Evolutionary conservation across 805 yeast genomes (phyloP).

Genomic region (Candida pini): DNA sequence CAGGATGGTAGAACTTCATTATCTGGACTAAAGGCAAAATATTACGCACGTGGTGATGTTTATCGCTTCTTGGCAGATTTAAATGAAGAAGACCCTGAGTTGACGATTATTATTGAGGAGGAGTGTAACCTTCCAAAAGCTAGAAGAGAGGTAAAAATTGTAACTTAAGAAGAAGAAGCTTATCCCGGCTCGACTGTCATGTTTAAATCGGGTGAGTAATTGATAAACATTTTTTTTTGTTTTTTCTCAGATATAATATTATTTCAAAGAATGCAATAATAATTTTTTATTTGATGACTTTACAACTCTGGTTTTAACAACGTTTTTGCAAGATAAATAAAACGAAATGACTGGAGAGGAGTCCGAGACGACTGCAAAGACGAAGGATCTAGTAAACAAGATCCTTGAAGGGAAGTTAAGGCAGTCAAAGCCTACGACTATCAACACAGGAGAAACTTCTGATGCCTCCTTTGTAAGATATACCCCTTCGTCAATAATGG

Average conservation of each 20-base stretch:
- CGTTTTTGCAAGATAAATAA: no score
- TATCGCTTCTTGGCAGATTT: slow-evolving; percentile 37
- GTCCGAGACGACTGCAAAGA: slow-evolving; percentile 42
- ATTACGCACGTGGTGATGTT: slow-evolving; percentile 40
- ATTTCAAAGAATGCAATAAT: no score
- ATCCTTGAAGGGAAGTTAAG: slow-evolving; percentile 41
- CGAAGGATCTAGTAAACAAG: slow-evolving; percentile 49
- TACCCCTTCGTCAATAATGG: slow-evolving; percentile 34
- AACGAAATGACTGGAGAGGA: slow-evolving; percentile 8
- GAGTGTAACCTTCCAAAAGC: slow-evolving; percentile 23
- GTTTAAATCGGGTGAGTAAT: no score
- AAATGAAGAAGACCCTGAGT: slow-evolving; percentile 34
- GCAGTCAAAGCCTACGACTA: slow-evolving; percentile 22
- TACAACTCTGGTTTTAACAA: no score
- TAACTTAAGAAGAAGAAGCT: background rate
- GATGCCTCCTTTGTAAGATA: slow-evolving; percentile 39
- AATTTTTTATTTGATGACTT: no score
- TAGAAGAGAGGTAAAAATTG: background rate
- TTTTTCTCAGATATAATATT: no score
- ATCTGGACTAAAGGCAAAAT: slow-evolving; percentile 32
- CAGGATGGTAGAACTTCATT: background rate
- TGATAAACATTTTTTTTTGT: no score
- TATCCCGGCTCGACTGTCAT: no score
- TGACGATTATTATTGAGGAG: slow-evolving; percentile 30
- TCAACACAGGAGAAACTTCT: slow-evolving; percentile 5